Percentiles rank a stretch among this genome's conserved stretches.
These are phyloP conservation scores for Forsythia viridissima DNA, from an alignment of 257 asterid species.

Conservation along the genomic window DNA sequence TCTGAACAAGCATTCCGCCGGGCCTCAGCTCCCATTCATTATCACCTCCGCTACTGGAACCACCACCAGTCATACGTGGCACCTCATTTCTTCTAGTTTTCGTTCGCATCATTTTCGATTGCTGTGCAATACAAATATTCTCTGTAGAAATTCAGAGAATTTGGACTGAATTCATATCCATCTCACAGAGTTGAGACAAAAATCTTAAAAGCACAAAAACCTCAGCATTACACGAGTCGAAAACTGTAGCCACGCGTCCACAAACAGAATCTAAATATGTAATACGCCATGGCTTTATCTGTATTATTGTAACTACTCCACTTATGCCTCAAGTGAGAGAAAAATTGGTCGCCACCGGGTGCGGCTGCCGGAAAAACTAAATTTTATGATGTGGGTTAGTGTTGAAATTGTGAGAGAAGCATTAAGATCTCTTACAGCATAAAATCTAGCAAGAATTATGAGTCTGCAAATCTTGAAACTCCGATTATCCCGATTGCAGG, in stretches of 20 bases:
- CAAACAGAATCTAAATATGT: background rate
- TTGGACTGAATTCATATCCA: conserved; percentile 30
- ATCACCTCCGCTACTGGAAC: conserved; percentile 23
- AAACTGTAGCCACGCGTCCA: conserved; percentile 34
- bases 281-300: background rate
- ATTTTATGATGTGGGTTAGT: background rate
- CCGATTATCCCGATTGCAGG: background rate
- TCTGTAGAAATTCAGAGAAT: conserved; percentile 26
- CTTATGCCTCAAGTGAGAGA: conserved; percentile 25
- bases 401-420: background rate
- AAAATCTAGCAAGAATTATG: conserved; percentile 13
- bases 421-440: background rate
- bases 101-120: conserved; percentile 65
- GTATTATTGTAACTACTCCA: conserved; percentile 18
- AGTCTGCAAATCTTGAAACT: conserved; percentile 11
- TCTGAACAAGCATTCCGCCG: conserved; percentile 94
- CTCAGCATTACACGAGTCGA: conserved; percentile 29
- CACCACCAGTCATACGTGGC: conserved; percentile 34
- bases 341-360: background rate
- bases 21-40: conserved; percentile 82
- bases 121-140: background rate
- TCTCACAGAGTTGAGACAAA: conserved; percentile 18
- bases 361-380: background rate
- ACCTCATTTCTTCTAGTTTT: conserved; percentile 39
- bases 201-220: conserved; percentile 2